Percentiles rank a stretch among this genome's conserved stretches.
phyloP scores from a whole-genome alignment of 768 basidiomycete genomes.

The Rickenella mellea region DNA sequence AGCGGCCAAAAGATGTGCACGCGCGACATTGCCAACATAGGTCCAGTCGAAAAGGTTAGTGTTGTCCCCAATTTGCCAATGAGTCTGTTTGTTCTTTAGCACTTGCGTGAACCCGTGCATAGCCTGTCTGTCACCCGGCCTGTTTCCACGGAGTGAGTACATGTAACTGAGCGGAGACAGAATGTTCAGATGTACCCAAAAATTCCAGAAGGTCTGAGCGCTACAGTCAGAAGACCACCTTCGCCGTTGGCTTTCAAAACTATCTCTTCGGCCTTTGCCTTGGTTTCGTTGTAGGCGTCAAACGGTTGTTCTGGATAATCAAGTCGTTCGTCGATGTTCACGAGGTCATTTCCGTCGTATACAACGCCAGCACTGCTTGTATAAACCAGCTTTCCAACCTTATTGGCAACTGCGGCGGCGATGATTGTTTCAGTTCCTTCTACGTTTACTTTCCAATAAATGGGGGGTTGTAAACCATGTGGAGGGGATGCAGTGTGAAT shows the following conservation, averaged over 20 bases:
- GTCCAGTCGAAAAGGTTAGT: conserved; percentile 94
- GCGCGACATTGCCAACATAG: conserved; percentile 91
- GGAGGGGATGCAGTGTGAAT: conserved; percentile 91
- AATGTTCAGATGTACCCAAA: conserved; percentile 60
- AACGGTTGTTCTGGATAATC: conserved; percentile 63
- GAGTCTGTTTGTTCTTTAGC: conserved; percentile 73
- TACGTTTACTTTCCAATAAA: conserved; percentile 92
- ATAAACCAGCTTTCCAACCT: conserved; percentile 83
- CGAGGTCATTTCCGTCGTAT: conserved; percentile 73
- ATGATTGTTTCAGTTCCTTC: conserved; percentile 83
- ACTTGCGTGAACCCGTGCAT: conserved; percentile 74
- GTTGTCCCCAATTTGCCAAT: conserved; percentile 91
- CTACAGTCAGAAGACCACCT: conserved; percentile 77
- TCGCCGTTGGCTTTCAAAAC: conserved; percentile 83
- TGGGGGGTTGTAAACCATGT: conserved; percentile 53
- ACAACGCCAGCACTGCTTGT: conserved; percentile 90
- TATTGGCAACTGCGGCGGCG: conserved; percentile 61
- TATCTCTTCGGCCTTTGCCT: conserved; percentile 77
- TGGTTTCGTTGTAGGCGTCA: conserved; percentile 92
- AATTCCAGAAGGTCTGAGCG: conserved; percentile 87
- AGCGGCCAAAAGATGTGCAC: conserved; percentile 88
- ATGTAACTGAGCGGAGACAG: conserved; percentile 1
- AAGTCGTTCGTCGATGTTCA: conserved; percentile 83
- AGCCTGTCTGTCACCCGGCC: conserved; percentile 86
- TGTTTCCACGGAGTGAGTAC: conserved; percentile 20